Evolutionary conservation across 148 eudicot species (phyloP).

Genomic region (Nepenthes mirabilis): DNA sequence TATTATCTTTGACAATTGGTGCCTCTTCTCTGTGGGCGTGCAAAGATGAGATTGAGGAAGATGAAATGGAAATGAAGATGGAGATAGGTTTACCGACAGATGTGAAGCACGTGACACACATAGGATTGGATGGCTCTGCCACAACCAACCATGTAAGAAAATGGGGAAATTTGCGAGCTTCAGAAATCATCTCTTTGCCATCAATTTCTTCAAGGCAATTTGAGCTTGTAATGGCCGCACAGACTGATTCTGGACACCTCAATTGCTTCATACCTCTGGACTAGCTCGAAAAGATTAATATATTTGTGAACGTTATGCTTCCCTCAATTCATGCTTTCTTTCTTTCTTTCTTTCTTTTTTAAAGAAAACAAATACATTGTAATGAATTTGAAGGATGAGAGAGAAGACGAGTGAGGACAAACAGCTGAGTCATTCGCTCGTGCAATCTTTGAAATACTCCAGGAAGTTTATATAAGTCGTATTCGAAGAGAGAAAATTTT

Average conservation of each 20-base stretch:
- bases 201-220: slow-evolving; percentile 60
- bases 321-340: no score
- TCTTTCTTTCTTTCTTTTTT: no score
- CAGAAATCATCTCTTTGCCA: slow-evolving; percentile 15
- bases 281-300: no score
- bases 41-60: slow-evolving; percentile 27
- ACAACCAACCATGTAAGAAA: slow-evolving; percentile 21
- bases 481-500: no score
- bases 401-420: no score
- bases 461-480: no score
- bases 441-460: no score
- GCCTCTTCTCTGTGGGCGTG: slow-evolving; percentile 17
- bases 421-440: no score
- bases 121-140: slow-evolving; percentile 78
- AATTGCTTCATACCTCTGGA: neutral
- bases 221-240: slow-evolving; percentile 68
- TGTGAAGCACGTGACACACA: slow-evolving; percentile 83
- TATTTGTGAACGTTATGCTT: no score
- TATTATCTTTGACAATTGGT: no score
- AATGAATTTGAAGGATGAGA: no score
- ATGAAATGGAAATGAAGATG: slow-evolving; percentile 33
- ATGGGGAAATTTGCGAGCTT: slow-evolving; percentile 29
- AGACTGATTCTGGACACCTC: slow-evolving; percentile 15
- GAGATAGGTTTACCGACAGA: slow-evolving; percentile 89
- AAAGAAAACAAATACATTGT: no score